Base-by-base conservation (phyloP, 495 filamentous ascomycete genomes). In the Lophiostoma macrostomum region DNA sequence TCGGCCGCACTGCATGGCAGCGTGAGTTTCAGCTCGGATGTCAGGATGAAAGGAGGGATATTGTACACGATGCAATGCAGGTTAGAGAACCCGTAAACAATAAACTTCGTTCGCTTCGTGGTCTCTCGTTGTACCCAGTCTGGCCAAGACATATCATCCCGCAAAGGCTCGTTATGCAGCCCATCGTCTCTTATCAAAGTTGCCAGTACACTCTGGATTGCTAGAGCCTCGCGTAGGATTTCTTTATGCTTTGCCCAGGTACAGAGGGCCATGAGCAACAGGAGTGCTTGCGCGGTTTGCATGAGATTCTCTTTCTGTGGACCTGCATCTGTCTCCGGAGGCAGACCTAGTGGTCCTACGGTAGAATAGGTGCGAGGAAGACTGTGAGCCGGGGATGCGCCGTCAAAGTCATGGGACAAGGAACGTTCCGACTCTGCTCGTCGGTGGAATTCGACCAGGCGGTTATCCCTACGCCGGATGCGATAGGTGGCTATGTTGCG, bases 11-110 rank as follows among this genome's bases (percentile, higher is more conserved):
- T 71, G 41, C 76, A 79, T 1, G 85, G 85, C 7, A 87, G 69
- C 38, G 76, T 75, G 3, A 86, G 65, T 0, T 79, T 73, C 8
- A 87, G 62, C 48, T 88, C 83, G 1, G 81, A 80, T 1, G 79
- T 84, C 6, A 85, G 64, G 0, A 88, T 71, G 18, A 76, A 49
- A 11, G 80, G 80, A 1, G 76, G 72, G 48, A 74, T 79, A 50
- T 82, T 78, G 61, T 79, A 83, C 1, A 75, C 74, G 22, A 81
- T 77, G 56, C 73, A 78, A 47, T 78, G 76, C 6, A 83, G 64
- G 55, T 82, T 81, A 38, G 80, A 78, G 66, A 81, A 83, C 54
- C 74, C 78, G 54, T 76, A 81, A 3, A 74, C 71, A 22, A 80
- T 73, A n/a, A 76, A 75, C 44, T 80, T 82, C 0, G 79, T 81